These are phyloP conservation scores for Vaccinium darrowii DNA, from an alignment of 148 eudicot genomes.

Conservation along the genomic window DNA sequence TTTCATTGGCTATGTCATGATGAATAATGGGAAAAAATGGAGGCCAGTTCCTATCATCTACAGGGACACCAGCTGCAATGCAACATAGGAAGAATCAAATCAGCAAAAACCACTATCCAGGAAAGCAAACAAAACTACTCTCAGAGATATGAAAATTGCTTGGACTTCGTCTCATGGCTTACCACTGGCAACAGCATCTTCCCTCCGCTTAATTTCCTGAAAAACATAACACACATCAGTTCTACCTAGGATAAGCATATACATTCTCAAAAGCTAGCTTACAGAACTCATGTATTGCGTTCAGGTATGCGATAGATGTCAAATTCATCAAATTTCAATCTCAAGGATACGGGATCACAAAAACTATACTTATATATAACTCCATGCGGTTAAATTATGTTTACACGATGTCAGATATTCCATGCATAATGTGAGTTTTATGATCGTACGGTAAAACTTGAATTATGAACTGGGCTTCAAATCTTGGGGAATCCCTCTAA, in stretches of 20 bases:
- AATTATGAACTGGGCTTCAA: not conserved
- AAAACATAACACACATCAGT: constrained; percentile 13
- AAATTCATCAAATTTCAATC: not conserved
- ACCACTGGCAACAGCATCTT: constrained; percentile 62
- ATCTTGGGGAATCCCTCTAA: not conserved
- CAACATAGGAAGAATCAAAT: not conserved
- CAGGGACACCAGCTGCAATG: constrained; percentile 44
- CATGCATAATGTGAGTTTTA: not conserved
- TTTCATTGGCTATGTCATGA: constrained; percentile 64
- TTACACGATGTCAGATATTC: not conserved
- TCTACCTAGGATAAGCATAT: not conserved
- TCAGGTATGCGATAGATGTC: not conserved
- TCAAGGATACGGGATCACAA: not conserved
- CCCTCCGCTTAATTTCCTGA: constrained; percentile 61
- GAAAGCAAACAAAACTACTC: not conserved
- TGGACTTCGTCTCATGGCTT: constrained; percentile 20
- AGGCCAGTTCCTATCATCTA: constrained; percentile 58
- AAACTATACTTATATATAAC: not conserved
- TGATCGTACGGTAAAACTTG: not conserved
- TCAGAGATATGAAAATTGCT: not conserved
- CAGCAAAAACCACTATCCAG: not conserved
- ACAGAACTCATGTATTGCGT: not conserved
- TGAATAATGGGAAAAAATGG: constrained; percentile 61
- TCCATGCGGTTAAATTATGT: not conserved
- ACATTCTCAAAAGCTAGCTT: not conserved